Percentiles rank a stretch among this genome's conserved stretches.
phyloP scores from a whole-genome alignment of 495 filamentous ascomycete species.

The Barbatosphaeria neglecta region DNA sequence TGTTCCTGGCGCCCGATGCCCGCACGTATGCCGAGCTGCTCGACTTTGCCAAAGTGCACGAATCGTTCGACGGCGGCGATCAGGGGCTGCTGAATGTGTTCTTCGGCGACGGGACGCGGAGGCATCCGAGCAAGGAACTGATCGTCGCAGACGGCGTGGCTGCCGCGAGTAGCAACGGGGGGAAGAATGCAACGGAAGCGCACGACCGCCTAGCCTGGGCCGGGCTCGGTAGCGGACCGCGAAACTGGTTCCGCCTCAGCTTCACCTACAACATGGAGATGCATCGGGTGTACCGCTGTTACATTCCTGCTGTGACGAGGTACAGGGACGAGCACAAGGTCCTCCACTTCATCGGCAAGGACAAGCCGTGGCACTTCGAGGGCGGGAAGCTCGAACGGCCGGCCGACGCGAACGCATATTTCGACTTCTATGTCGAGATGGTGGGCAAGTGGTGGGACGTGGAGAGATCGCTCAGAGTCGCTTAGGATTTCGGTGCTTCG shows the following conservation, averaged over 20 bases:
- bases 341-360: slow-evolving; percentile 8
- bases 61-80: slow-evolving; percentile 6
- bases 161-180: too few relatives aligned
- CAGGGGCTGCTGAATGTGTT: slow-evolving; percentile 6
- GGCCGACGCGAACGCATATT: slow-evolving; percentile 1
- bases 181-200: too few relatives aligned
- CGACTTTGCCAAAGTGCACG: not conserved
- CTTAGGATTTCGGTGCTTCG: not conserved
- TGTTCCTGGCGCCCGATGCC: slow-evolving; percentile 4
- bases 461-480: not conserved
- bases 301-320: slow-evolving; percentile 4
- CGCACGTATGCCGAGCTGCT: not conserved
- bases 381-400: not conserved
- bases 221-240: not conserved
- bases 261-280: slow-evolving; percentile 8
- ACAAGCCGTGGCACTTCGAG: slow-evolving; percentile 7
- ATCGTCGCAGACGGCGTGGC: not conserved
- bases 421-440: slow-evolving; percentile 4
- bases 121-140: slow-evolving; percentile 1
- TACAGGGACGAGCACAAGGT: slow-evolving; percentile 3
- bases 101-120: slow-evolving; percentile 3
- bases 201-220: too few relatives aligned
- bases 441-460: slow-evolving; percentile 6
- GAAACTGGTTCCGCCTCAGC: slow-evolving; percentile 2
- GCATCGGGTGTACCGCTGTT: slow-evolving; percentile 5